Conservation (phyloP, 2,329 filamentous ascomycete genomes). For the Diplodia intermedia region DNA sequence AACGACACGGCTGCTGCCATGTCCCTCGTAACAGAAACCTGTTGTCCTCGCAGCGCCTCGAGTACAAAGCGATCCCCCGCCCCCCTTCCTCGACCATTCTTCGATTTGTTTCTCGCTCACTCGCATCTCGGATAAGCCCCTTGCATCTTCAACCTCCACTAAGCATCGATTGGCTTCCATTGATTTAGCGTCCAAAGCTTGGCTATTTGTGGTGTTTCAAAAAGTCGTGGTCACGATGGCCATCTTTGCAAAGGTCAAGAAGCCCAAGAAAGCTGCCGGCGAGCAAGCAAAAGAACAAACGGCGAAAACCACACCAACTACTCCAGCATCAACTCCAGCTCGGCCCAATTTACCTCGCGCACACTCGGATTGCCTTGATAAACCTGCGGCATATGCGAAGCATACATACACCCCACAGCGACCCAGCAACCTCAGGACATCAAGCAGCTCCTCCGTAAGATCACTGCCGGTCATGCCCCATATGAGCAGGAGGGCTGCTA, state of each 20-base stretch:
- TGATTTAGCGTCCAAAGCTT: neutral
- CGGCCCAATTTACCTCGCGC: constrained; percentile 20
- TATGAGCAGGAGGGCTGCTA: constrained; percentile 10
- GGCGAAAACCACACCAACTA: constrained; percentile 33
- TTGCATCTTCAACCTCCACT: too few relatives aligned
- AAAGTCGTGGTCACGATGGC: constrained; percentile 38
- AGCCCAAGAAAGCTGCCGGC: constrained; percentile 39
- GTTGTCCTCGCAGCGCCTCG: neutral
- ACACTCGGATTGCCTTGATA: constrained; percentile 40
- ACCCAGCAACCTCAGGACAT: constrained; percentile 28
- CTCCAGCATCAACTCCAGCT: constrained; percentile 20
- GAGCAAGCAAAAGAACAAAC: constrained; percentile 37
- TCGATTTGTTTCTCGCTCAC: neutral
- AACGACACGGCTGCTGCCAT: constrained; percentile 14
- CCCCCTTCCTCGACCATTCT: neutral
- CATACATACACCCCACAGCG: constrained; percentile 36
- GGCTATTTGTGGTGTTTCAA: neutral
- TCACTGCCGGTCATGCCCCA: constrained; percentile 9
- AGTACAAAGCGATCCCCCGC: neutral
- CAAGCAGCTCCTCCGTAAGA: constrained; percentile 15
- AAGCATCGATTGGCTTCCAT: neutral
- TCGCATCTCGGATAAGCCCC: neutral
- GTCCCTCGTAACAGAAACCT: constrained; percentile 10
- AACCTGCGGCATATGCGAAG: constrained; percentile 38
- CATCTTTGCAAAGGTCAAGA: constrained; percentile 43